Conservation (phyloP, 345 rosid genomes). For the Brassica napus region Da-Ae NC_063437.1:15480501-15481000, state of each 20-base stretch:
- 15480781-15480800: not conserved
- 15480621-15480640: not conserved
- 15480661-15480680: not conserved
- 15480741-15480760: constrained; percentile 5
- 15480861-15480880: constrained; percentile 69
- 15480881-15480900: constrained; percentile 70
- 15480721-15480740: not conserved
- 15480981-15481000: constrained; percentile 77
- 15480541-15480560: not conserved
- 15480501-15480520: not conserved
- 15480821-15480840: constrained; percentile 39
- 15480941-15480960: constrained; percentile 52
- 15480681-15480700: not conserved
- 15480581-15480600: not conserved
- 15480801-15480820: not conserved
- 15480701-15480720: not conserved
- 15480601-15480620: too few relatives aligned
- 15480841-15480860: constrained; percentile 75
- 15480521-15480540: not conserved
- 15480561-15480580: constrained; percentile 8
- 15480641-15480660: not conserved
- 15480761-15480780: constrained; percentile 1
- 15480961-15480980: constrained; percentile 62
- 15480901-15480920: constrained; percentile 78
- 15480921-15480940: constrained; percentile 70